Conservation (phyloP, 257 asterid genomes). For the Jacaranda mimosifolia region DNA sequence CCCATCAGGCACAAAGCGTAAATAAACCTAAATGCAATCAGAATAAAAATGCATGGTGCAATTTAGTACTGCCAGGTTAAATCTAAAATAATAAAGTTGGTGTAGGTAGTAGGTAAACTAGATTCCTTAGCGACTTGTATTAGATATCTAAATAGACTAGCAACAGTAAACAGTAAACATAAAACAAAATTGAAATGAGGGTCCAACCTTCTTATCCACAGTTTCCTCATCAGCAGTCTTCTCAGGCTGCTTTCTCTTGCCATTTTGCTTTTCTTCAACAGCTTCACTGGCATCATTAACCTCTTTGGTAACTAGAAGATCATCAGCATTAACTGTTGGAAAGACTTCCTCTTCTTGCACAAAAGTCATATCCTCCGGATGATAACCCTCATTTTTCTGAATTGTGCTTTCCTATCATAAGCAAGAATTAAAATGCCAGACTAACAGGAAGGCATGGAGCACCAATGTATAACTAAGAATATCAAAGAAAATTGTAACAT, state of each 20-base stretch:
- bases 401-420: conserved; percentile 60
- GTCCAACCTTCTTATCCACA: conserved; percentile 74
- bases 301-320: conserved; percentile 45
- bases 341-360: conserved; percentile 75
- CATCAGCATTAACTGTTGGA: conserved; percentile 49
- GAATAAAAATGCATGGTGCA: conserved; percentile 6
- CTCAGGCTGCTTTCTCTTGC: conserved; percentile 75
- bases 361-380: conserved; percentile 76
- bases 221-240: conserved; percentile 63
- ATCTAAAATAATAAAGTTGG: neutral
- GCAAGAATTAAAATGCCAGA: conserved; percentile 17
- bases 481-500: neutral
- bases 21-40: conserved; percentile 5
- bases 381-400: conserved; percentile 55
- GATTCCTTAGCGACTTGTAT: conserved; percentile 21
- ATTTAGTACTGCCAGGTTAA: conserved; percentile 2
- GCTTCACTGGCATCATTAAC: conserved; percentile 47
- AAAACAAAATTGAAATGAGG: conserved; percentile 22
- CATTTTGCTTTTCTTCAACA: conserved; percentile 54
- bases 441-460: conserved; percentile 24
- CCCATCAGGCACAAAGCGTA: conserved; percentile 25
- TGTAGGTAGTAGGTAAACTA: conserved; percentile 9
- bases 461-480: conserved; percentile 18
- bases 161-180: conserved; percentile 27
- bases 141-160: conserved; percentile 19